Conservation (phyloP, 2,329 filamentous ascomycete genomes). For the Neofusicoccum ribis region DNA sequence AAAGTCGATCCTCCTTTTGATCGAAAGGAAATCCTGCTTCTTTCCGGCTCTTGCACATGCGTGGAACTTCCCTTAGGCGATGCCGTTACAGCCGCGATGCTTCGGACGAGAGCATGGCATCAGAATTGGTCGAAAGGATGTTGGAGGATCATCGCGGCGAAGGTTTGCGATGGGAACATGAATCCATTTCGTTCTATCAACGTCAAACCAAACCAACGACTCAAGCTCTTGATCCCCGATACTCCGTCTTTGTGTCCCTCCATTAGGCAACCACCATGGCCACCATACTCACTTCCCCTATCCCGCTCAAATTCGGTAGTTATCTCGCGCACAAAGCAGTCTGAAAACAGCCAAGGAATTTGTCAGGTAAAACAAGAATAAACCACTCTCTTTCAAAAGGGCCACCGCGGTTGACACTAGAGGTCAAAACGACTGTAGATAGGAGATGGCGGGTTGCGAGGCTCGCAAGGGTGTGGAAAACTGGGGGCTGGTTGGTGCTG, state of each 20-base stretch:
- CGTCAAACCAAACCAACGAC: neutral
- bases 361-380: neutral
- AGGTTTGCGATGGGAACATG: neutral
- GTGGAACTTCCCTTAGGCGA: too few relatives aligned
- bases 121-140: too few relatives aligned
- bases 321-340: neutral
- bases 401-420: neutral
- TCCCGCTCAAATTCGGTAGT: neutral
- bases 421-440: neutral
- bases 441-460: neutral
- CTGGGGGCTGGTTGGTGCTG: slow-evolving; percentile 1
- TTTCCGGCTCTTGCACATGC: too few relatives aligned
- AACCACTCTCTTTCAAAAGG: neutral
- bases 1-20: too few relatives aligned
- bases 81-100: too few relatives aligned
- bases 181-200: slow-evolving; percentile 14
- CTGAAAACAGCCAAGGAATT: neutral
- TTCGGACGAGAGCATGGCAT: too few relatives aligned
- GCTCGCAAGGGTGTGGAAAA: neutral
- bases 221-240: neutral
- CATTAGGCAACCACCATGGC: neutral
- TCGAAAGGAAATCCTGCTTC: too few relatives aligned
- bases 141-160: neutral
- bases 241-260: neutral
- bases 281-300: neutral